Conservation (phyloP, 1,284 basidiomycete genomes). For the Hemileia vastatrix region DNA sequence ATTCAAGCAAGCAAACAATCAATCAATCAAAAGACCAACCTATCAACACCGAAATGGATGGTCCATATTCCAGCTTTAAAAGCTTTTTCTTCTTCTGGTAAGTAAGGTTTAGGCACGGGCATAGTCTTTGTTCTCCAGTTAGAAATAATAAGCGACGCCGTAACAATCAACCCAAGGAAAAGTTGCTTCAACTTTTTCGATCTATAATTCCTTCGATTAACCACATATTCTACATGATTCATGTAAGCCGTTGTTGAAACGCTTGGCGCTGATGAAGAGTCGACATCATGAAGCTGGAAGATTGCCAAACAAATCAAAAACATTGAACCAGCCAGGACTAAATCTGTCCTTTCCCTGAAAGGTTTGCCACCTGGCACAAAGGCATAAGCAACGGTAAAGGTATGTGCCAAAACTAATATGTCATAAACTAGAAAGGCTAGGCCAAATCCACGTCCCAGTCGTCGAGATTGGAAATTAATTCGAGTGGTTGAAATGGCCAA, state of each 20-base stretch:
- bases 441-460: constrained; percentile 50
- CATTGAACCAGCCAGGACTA: constrained; percentile 46
- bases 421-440: constrained; percentile 57
- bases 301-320: constrained; percentile 21
- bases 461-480: too few species aligned
- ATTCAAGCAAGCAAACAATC: neutral
- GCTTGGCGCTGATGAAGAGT: too few species aligned
- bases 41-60: constrained; percentile 56
- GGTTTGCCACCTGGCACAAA: constrained; percentile 76
- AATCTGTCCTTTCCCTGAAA: constrained; percentile 69
- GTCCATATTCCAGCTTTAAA: constrained; percentile 89
- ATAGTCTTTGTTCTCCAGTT: constrained; percentile 53
- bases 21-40: neutral
- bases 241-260: too few species aligned
- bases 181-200: neutral
- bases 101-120: constrained; percentile 53
- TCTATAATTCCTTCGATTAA: too few species aligned
- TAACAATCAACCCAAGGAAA: constrained; percentile 5
- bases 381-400: constrained; percentile 83
- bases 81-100: constrained; percentile 57
- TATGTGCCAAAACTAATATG: constrained; percentile 59
- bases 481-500: too few species aligned
- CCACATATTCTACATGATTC: too few species aligned
- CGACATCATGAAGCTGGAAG: constrained; percentile 15
- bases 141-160: constrained; percentile 50